A percentile compares a stretch with the other conserved stretches of the same genome.
phyloP scores from a whole-genome alignment of 768 basidiomycete genomes.

The Saitozyma podzolica region DNA sequence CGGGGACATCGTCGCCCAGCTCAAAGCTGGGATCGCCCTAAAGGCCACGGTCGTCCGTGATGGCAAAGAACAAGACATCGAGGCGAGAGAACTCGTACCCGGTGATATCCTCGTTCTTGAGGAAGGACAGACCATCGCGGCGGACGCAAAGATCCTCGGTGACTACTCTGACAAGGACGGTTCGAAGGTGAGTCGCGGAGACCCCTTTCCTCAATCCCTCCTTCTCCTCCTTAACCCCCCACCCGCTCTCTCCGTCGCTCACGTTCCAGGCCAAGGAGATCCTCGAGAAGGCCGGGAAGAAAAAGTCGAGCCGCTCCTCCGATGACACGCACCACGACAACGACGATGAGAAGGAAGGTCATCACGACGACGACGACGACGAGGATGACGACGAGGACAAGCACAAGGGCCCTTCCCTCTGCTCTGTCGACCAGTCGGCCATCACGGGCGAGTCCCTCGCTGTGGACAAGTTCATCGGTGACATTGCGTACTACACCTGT shows the following conservation, averaged over 20 bases:
- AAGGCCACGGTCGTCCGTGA: conserved; percentile 55
- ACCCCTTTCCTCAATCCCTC: no score
- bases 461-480: conserved; percentile 57
- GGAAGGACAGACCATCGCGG: conserved; percentile 58
- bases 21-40: conserved; percentile 59
- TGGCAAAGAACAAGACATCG: conserved; percentile 56
- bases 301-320: conserved; percentile 15
- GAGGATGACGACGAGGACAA: conserved; percentile 50
- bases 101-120: conserved; percentile 57
- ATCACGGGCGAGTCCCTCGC: conserved; percentile 59
- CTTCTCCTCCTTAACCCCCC: no score
- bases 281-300: conserved; percentile 36
- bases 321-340: conserved; percentile 10
- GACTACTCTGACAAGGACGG: conserved; percentile 55
- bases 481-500: conserved; percentile 56
- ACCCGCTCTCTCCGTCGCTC: no score
- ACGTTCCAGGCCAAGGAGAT: conserved; percentile 44
- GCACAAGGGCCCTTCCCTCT: conserved; percentile 55
- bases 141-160: conserved; percentile 57
- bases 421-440: conserved; percentile 57
- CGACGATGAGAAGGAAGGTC: conserved; percentile 39
- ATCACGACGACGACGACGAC: conserved; percentile 20
- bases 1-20: conserved; percentile 58
- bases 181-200: conserved; percentile 16
- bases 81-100: conserved; percentile 57